Base-by-base conservation (phyloP, 2,329 filamentous ascomycete genomes). In the Chrysoporthe austroafricana region DNA sequence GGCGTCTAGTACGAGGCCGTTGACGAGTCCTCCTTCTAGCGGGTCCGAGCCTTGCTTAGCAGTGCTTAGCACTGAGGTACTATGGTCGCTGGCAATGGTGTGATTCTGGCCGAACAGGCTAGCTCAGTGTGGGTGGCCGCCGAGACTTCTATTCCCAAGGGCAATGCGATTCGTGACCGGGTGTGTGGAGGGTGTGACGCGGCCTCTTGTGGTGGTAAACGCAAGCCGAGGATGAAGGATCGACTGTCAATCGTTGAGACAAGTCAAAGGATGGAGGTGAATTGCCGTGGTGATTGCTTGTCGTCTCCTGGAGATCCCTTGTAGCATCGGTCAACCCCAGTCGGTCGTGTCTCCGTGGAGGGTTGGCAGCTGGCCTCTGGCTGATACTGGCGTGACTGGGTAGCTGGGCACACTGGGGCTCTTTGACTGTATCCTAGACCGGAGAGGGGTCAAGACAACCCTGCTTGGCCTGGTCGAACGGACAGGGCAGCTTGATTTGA, bases 161-260 rank as follows among this genome's bases (percentile, higher is more conserved):
- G 56, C 46, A 50, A 34, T 60, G 57, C 36, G 48, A 58, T 67
- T 66, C 44, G 64, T 43, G 52, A 44, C 39, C 43, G 62, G 32
- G 62, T 56, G 39, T 64, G 62, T 60, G 64, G 57, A 63, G 21
- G 60, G 60, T 46, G 64, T 69, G 67, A 69, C 67, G 67, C 67
- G 67, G 67, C 67, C 67, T 46, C 3, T 44, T 34, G 9, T 63
- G 50, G 50, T 46, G 36, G 50, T 46, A 21, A 56, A 26, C n/a
- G 48, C 34, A 42, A 44, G 60, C 13, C 44, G 34, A 61, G 60
- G 34, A 26, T 52, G 62, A 54, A 43, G 61, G 44, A 63, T 54
- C 61, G 44, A 43, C 57, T 60, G 57, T 44, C 42, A 60, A 44
- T 60, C 42, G 57, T 26, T 44, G 39, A 11, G 13, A 42, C 46